Evolutionary conservation across 768 basidiomycete genomes (phyloP).

Genomic region (Lenzites betulinus): DNA sequence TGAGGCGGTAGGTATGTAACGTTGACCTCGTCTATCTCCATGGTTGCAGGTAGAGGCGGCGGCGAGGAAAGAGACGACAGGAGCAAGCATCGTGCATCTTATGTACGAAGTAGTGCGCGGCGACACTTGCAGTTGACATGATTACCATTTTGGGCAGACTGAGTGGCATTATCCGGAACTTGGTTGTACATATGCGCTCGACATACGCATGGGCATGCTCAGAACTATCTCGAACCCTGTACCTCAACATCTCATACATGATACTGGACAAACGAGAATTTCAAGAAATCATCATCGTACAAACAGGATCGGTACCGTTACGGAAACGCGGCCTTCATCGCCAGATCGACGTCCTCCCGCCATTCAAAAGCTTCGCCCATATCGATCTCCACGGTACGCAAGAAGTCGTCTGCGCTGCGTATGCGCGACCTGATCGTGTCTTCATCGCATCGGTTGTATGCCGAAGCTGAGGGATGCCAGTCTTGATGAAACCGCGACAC

Average conservation of each 20-base stretch:
- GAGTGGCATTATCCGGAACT: no score
- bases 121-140: no score
- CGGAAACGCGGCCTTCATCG: neutral
- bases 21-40: slow-evolving; percentile 18
- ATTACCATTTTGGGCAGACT: no score
- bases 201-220: no score
- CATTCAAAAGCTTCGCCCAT: neutral
- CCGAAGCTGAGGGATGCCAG: neutral
- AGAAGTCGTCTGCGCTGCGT: neutral
- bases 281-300: no score
- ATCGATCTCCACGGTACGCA: neutral
- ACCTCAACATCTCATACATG: no score
- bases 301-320: no score
- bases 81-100: no score
- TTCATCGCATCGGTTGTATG: neutral
- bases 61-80: neutral
- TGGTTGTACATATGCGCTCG: no score
- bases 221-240: no score
- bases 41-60: neutral
- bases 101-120: no score
- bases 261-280: no score
- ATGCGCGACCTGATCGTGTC: neutral
- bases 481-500: neutral
- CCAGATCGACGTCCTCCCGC: neutral
- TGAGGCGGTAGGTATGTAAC: slow-evolving; percentile 14